Evolutionary conservation across 1,139 yeast species (phyloP).

Genomic region (Torulaspora pretoriensis): DNA sequence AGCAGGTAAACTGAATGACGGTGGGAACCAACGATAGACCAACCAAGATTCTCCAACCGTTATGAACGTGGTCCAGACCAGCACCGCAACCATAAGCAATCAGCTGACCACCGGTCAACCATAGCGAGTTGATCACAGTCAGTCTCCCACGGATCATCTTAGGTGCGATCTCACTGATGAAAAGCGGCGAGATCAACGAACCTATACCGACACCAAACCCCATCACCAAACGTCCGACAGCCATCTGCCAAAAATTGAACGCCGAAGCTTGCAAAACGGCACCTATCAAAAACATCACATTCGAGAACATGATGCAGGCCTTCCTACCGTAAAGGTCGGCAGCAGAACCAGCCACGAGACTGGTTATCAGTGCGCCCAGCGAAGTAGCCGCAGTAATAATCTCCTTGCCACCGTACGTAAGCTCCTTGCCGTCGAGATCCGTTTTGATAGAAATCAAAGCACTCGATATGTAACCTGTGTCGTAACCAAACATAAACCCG

Average conservation of each 20-base stretch:
- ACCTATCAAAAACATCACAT: conserved; percentile 73
- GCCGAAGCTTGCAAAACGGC: conserved; percentile 80
- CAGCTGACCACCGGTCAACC: conserved; percentile 80
- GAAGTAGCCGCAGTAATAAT: conserved; percentile 94
- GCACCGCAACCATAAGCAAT: conserved; percentile 92
- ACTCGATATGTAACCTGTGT: conserved; percentile 91
- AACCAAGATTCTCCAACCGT: conserved; percentile 92
- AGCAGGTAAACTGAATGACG: conserved; percentile 66
- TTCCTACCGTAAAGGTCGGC: conserved; percentile 85
- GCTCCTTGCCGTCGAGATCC: conserved; percentile 53
- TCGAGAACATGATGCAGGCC: conserved; percentile 73
- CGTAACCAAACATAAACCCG: conserved; percentile 95
- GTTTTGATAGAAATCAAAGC: conserved; percentile 82
- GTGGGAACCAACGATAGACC: conserved; percentile 90
- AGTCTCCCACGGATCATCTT: conserved; percentile 85
- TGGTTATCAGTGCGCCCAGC: conserved; percentile 80
- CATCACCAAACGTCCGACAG: conserved; percentile 82
- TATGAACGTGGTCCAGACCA: conserved; percentile 64
- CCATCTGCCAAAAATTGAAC: conserved; percentile 83
- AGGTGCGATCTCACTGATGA: conserved; percentile 90
- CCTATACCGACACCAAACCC: conserved; percentile 97
- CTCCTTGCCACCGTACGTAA: conserved; percentile 77
- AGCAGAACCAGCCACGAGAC: conserved; percentile 67
- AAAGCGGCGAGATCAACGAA: conserved; percentile 82
- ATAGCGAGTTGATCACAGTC: conserved; percentile 48